Base-by-base conservation (phyloP, 768 basidiomycete genomes). In the Leccinum variicolor region DNA sequence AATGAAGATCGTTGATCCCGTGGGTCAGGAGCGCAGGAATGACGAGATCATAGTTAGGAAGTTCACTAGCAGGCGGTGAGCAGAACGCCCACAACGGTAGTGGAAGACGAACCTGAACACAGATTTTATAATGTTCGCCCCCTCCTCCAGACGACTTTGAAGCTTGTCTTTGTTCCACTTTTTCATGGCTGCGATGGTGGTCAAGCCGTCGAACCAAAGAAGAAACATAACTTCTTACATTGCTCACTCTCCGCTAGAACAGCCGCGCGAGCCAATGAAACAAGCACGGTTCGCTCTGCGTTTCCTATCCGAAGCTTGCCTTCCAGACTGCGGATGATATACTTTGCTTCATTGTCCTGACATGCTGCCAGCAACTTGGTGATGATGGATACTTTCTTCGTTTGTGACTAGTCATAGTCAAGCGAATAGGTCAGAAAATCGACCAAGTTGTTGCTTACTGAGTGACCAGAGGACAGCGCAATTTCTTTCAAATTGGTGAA, bases 301-400 rank as follows among this genome's bases (percentile, higher is more conserved):
- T 98, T 90, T 43, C 97, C 93, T 68, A 99, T 98, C 14, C 97
- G 84, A 36, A 99, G 82, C 73, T 99, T 99, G 58, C 97, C 97
- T 75, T 98, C 95, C 62, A 98, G 76, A 69, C 92, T 94, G 41
- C 96, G 87, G 34, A 98, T 88, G 63, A 98, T 91, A 71, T 95
- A 99, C 69, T 98, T 98, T 23, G 97, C 95, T 74, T 99, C 97
- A 29, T 83, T 76, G 58, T 86, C 92, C 66, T 92, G 88, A 69
- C 95, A 98, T 1, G 93, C 87, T 3, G 95, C 94, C 3, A 99
- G 80, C 3, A 99, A 81, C 69, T 94, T 92, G 41, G 93, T 96
- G 68, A 99, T 94, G 59, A 96, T 90, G 0, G 89, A 88, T 11
- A 97, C 93, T 70, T 99, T 99, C 77, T 93, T 94, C 47, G 82